These are phyloP conservation scores for Penicillium atrosanguineum DNA, from an alignment of 495 filamentous ascomycete genomes.

Conservation along the genomic window DNA sequence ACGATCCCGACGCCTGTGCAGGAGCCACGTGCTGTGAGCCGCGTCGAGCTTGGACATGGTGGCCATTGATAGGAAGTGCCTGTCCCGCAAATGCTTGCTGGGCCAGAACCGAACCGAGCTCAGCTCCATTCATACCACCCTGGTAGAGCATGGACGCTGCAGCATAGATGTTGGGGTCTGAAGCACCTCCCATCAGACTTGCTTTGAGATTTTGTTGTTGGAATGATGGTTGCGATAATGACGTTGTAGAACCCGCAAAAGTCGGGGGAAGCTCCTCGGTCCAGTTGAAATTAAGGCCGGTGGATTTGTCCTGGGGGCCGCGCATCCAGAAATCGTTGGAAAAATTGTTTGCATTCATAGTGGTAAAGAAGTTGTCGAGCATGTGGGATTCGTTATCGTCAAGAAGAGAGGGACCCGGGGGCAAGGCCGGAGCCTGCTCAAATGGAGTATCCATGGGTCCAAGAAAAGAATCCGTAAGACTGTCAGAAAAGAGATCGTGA, in stretches of 20 bases:
- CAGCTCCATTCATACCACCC: conserved; percentile 30
- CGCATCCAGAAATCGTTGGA: conserved; percentile 47
- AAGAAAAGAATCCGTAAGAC: conserved; percentile 45
- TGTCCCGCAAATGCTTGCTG: conserved; percentile 31
- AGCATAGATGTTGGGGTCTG: conserved; percentile 48
- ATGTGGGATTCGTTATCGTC: conserved; percentile 60
- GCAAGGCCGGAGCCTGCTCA: conserved; percentile 54
- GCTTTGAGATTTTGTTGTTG: conserved; percentile 28
- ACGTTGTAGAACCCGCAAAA: conserved; percentile 60
- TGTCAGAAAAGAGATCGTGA: conserved; percentile 12
- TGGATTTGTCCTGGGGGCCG: conserved; percentile 41
- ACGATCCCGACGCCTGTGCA: conserved; percentile 13
- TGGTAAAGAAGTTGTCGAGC: conserved; percentile 62
- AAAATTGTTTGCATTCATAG: conserved; percentile 54
- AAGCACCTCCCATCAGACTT: conserved; percentile 18
- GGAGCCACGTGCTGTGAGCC: conserved; percentile 19
- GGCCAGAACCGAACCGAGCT: conserved; percentile 27
- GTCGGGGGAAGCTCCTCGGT: conserved; percentile 55
- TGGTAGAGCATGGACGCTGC: conserved; percentile 49
- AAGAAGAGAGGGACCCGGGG: conserved; percentile 58
- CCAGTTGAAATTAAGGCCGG: conserved; percentile 52
- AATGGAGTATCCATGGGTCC: conserved; percentile 51
- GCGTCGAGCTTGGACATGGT: conserved; percentile 14
- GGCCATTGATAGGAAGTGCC: conserved; percentile 24
- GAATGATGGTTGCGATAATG: conserved; percentile 51